Evolutionary conservation across 192 early-diverging fungal species (phyloP).

Genomic region (Funneliformis geosporum): DNA sequence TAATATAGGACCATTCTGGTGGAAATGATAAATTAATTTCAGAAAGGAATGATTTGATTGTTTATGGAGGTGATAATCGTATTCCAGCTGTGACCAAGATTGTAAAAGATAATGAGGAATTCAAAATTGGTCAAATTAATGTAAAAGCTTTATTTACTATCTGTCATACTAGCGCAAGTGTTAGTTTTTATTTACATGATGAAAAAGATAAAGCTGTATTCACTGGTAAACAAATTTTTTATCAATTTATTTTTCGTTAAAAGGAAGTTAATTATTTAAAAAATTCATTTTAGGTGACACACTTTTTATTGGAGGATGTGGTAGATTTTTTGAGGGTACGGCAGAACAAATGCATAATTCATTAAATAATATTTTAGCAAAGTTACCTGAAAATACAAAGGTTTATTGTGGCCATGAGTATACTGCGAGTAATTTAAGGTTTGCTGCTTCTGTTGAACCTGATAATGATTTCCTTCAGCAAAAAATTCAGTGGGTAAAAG

Average conservation of each 20-base stretch:
- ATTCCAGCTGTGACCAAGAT: conserved; percentile 77
- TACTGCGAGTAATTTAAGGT: conserved; percentile 70
- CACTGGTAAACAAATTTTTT: conserved; percentile 69
- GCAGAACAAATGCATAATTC: conserved; percentile 82
- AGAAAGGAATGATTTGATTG: conserved; percentile 59
- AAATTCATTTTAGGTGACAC: conserved; percentile 30
- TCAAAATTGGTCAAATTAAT: conserved; percentile 71
- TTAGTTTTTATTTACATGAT: conserved; percentile 80
- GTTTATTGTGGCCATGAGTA: conserved; percentile 97
- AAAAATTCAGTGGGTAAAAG: conserved; percentile 64
- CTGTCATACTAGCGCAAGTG: conserved; percentile 88
- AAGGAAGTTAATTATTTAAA: neutral
- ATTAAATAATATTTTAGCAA: conserved; percentile 65
- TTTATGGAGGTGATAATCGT: conserved; percentile 87
- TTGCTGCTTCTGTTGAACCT: conserved; percentile 79
- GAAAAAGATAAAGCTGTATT: conserved; percentile 74
- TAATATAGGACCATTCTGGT: conserved; percentile 73
- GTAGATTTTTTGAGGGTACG: conserved; percentile 92
- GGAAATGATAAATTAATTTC: conserved; percentile 68
- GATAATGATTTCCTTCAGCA: conserved; percentile 66
- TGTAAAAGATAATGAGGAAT: conserved; percentile 71
- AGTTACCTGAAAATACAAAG: conserved; percentile 75
- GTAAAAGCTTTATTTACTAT: conserved; percentile 75
- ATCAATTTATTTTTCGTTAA: neutral
- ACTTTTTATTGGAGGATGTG: conserved; percentile 66